Percentiles rank a stretch among this genome's conserved stretches.
These are phyloP conservation scores for Peribolospora baueri DNA, from an alignment of 768 basidiomycete genomes.

Conservation along the genomic window DNA sequence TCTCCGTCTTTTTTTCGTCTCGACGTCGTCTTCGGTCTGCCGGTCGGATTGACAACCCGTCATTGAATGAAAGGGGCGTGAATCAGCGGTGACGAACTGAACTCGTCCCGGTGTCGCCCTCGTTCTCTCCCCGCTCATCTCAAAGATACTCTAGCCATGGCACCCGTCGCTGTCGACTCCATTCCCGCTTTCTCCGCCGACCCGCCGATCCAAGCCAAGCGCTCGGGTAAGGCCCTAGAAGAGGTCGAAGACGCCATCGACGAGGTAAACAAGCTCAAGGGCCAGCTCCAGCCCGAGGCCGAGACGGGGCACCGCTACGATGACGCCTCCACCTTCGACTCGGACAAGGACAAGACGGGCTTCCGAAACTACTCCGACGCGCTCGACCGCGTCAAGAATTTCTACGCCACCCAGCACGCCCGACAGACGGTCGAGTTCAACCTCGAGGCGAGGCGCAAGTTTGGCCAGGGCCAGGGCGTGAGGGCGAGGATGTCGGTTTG, in stretches of 20 bases:
- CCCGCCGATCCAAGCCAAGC: not conserved
- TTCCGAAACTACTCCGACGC: constrained; percentile 54
- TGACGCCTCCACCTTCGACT: constrained; percentile 34
- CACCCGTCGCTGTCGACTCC: no score
- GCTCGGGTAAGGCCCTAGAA: constrained; percentile 22
- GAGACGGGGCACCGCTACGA: constrained; percentile 23
- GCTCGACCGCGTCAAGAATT: constrained; percentile 50
- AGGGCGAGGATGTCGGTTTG: constrained; percentile 51
- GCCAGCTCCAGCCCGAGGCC: constrained; percentile 18
- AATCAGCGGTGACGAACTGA: no score
- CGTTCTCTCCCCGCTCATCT: no score
- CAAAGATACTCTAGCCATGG: no score
- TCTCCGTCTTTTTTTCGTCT: no score
- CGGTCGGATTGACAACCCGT: no score
- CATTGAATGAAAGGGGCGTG: no score
- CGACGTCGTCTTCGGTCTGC: no score
- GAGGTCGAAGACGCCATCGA: constrained; percentile 29
- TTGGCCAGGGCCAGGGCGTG: constrained; percentile 32
- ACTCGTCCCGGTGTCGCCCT: no score
- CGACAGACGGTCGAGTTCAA: constrained; percentile 78
- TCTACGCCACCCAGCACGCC: constrained; percentile 57
- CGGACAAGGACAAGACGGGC: constrained; percentile 36
- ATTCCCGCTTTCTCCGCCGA: no score
- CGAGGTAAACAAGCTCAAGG: constrained; percentile 47
- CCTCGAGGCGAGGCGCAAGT: constrained; percentile 47